These are phyloP conservation scores for Coemansia sp. DNA, from an alignment of 192 early-diverging fungal species.

Conservation along the genomic window DNA sequence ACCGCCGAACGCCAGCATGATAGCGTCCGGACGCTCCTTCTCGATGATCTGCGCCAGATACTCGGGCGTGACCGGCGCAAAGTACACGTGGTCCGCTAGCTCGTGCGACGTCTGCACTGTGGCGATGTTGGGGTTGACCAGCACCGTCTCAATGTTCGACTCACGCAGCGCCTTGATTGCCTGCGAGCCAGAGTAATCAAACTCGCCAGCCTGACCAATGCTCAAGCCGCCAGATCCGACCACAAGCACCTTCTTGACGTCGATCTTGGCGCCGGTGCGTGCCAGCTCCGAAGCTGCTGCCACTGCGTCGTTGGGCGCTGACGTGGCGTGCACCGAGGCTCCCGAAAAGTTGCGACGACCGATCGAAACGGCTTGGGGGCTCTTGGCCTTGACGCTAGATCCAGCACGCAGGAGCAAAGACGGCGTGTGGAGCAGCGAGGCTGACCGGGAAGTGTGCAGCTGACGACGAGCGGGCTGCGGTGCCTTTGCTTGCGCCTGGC, in stretches of 20 bases:
- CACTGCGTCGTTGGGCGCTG: conserved; percentile 26
- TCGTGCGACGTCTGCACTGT: conserved; percentile 95
- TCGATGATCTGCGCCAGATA: conserved; percentile 91
- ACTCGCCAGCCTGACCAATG: conserved; percentile 98
- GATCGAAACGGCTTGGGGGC: conserved; percentile 10
- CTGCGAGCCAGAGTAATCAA: conserved; percentile 97
- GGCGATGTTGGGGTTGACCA: conserved; percentile 99
- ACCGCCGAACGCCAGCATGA: conserved; percentile 94
- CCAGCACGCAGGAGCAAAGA: too few relatives aligned
- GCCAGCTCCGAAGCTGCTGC: conserved; percentile 42
- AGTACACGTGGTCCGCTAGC: conserved; percentile 93
- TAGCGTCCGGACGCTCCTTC: conserved; percentile 92
- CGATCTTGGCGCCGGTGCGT: conserved; percentile 46
- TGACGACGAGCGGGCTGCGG: too few relatives aligned
- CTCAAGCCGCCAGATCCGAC: conserved; percentile 93
- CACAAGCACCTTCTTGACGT: conserved; percentile 86
- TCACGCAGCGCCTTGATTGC: conserved; percentile 97
- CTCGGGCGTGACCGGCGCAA: conserved; percentile 90
- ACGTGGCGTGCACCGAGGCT: conserved; percentile 23
- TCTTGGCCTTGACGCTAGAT: too few relatives aligned
- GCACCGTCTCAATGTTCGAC: conserved; percentile 85
- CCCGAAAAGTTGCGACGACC: conserved; percentile 34
- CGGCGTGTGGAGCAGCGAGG: too few relatives aligned
- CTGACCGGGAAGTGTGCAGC: too few relatives aligned
- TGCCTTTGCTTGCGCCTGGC: too few relatives aligned